Conservation (phyloP, 2,329 filamentous ascomycete species). For the Aspergillus fumigatiaffinis region DNA sequence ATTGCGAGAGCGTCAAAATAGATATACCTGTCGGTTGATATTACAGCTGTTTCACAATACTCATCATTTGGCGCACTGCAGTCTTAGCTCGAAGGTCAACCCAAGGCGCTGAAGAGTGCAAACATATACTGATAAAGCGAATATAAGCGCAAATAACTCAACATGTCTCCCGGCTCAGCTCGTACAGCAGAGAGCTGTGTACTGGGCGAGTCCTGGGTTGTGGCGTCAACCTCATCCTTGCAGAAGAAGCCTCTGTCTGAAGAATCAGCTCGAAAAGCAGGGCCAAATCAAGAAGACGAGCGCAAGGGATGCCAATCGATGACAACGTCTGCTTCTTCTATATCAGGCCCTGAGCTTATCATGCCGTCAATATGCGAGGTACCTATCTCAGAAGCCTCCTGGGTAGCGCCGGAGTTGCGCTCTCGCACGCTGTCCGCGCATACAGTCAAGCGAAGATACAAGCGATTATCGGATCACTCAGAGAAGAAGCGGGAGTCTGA, state of each 20-base stretch:
- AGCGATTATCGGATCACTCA: slow-evolving; percentile 4
- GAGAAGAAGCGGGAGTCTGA: neutral
- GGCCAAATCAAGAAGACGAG: slow-evolving; percentile 5
- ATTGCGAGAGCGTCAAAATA: neutral
- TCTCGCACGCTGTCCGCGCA: slow-evolving; percentile 3
- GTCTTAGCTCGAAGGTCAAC: neutral
- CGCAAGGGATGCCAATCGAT: slow-evolving; percentile 21
- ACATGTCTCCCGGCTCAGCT: neutral
- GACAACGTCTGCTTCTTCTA: slow-evolving; percentile 22
- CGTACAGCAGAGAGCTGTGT: slow-evolving; percentile 11
- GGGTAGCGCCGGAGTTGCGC: slow-evolving; percentile 27
- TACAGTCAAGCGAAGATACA: slow-evolving; percentile 23
- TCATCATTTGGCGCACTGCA: neutral
- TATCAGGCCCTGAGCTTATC: slow-evolving; percentile 36
- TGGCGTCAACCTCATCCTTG: slow-evolving; percentile 21
- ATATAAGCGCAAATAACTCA: neutral
- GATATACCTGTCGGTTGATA: neutral
- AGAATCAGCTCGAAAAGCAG: slow-evolving; percentile 9
- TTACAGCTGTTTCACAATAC: neutral
- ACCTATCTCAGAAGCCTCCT: slow-evolving; percentile 30
- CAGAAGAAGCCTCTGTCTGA: slow-evolving; percentile 10
- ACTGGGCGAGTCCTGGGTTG: slow-evolving; percentile 37
- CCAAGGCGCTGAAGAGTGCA: neutral
- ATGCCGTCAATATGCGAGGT: slow-evolving; percentile 39
- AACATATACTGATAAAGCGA: neutral